Base-by-base conservation (phyloP, 1,284 basidiomycete species). In the Malassezia obtusa region DNA sequence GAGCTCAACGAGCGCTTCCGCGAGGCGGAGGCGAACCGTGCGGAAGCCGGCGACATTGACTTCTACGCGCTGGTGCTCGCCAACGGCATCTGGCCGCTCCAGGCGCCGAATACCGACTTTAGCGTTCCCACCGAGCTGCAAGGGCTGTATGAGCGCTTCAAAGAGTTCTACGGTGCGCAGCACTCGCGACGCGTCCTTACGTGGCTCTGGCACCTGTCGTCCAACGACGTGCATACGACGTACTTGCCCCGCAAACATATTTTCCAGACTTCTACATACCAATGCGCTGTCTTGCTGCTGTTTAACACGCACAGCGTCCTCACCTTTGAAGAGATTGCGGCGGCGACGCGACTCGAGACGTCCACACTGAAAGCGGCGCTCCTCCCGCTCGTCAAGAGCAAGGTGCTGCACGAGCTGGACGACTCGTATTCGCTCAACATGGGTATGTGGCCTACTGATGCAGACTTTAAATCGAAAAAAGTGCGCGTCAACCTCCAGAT, bases 121-220 rank as follows among this genome's bases (percentile, higher is more conserved):
- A 82, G 84, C 60, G 86, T 96, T 49, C 92, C 92, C 2, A 79
- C 83, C 5, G 89, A 95, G 71, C 85, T 98, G 61, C 77, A 84
- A 38, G 80, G 84, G 14, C 87, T 86, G 2, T 89, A 90, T 75
- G 87, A 95, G 64, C 83, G 87, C 17, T 98, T 98, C 80, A 82
- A 84, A 64, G 83, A 86, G 63, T 96, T 90, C 78, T 96, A 96
- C 76, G 84, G 87, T 68, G 85, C 84, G 65, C 90, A 92, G 77
- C 89, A 92, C 76, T 86, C 85, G 59, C 92, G 92, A 21, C 86
- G 94, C 58, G 94, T 94, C 70, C 80, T 98, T 24, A 91, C 87
- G 0, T 98, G 92, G 92, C 77, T 96, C 17, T 96, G 92, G 92
- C 92, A 95, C 73, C 86, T 92, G 74, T 89, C 85, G 31, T 91